Percentiles rank a stretch among this genome's conserved stretches.
Conservation (phyloP, 208 protist species). For the Leishmania amazonensis region DNA sequence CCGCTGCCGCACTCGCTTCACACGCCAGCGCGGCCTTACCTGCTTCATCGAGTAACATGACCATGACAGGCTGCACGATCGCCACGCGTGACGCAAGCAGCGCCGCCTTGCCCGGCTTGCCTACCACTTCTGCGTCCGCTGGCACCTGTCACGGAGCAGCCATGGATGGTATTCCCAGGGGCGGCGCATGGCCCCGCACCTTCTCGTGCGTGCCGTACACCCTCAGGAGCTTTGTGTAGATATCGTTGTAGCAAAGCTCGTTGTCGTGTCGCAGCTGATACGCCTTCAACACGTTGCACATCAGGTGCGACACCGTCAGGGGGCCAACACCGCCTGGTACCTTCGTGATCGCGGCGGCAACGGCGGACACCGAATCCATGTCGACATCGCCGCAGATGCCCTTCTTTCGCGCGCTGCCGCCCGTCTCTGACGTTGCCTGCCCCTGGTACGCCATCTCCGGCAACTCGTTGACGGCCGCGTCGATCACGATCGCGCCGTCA, state of each 20-base stretch:
- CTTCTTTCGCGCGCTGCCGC: background rate
- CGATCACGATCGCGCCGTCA: conserved; percentile 93
- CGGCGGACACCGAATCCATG: conserved; percentile 57
- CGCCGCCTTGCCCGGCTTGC: too few species aligned
- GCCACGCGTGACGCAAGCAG: background rate
- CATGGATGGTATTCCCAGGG: background rate
- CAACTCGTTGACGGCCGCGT: conserved; percentile 96
- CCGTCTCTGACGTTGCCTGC: background rate
- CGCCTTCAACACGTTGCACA: conserved; percentile 90
- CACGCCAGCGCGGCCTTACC: background rate
- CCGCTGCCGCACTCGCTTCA: background rate
- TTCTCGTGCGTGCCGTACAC: conserved; percentile 43
- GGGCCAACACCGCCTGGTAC: conserved; percentile 97
- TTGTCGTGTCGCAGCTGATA: conserved; percentile 42
- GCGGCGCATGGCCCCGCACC: conserved; percentile 13
- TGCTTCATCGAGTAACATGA: background rate
- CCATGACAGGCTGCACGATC: background rate
- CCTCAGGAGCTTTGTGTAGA: conserved; percentile 51
- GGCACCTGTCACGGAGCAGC: background rate
- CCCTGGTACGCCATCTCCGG: background rate
- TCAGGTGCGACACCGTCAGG: conserved; percentile 94
- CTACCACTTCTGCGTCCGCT: background rate
- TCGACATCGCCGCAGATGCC: conserved; percentile 84
- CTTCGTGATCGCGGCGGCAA: conserved; percentile 90
- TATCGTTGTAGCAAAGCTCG: conserved; percentile 42